phyloP scores from a whole-genome alignment of 805 yeast species.

The Candida caryicola region DNA sequence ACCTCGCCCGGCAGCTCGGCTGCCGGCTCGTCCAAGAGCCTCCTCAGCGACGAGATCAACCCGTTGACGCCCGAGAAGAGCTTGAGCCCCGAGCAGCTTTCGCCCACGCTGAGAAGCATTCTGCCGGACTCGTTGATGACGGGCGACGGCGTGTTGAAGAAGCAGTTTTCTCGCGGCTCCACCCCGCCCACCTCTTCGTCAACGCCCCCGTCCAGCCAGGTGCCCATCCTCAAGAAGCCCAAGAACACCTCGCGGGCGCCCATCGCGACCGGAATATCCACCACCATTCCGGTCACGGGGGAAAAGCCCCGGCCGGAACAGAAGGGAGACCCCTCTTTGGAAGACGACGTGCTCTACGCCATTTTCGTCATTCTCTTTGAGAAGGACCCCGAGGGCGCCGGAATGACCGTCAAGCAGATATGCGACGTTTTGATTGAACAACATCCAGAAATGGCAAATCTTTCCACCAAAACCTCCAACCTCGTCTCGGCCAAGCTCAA shows the following conservation, averaged over 20 bases:
- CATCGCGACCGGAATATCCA: constrained; percentile 69
- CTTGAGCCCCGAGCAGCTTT: constrained; percentile 28
- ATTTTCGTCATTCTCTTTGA: constrained; percentile 71
- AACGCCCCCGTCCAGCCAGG: constrained; percentile 7
- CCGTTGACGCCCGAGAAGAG: constrained; percentile 24
- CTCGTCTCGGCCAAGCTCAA: constrained; percentile 78
- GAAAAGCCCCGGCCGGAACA: constrained; percentile 66
- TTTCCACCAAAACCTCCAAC: constrained; percentile 78
- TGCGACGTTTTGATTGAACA: constrained; percentile 71
- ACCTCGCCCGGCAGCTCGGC: constrained; percentile 2
- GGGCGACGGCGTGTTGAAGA: constrained; percentile 9
- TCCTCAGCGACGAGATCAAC: constrained; percentile 11
- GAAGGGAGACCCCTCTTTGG: constrained; percentile 56
- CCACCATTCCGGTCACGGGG: constrained; percentile 79
- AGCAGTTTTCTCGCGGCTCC: constrained; percentile 27
- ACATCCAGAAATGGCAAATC: constrained; percentile 81
- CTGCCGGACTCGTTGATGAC: constrained; percentile 45
- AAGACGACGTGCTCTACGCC: constrained; percentile 73
- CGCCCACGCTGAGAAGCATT: constrained; percentile 39
- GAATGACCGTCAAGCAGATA: constrained; percentile 88
- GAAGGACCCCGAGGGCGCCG: constrained; percentile 63
- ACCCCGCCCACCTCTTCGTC: constrained; percentile 23
- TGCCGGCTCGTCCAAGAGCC: constrained; percentile 1
- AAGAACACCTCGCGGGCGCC: constrained; percentile 45
- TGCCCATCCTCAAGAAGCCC: constrained; percentile 25